Conservation (phyloP, 2,329 filamentous ascomycete genomes). For the Nothophoma quercina region DNA sequence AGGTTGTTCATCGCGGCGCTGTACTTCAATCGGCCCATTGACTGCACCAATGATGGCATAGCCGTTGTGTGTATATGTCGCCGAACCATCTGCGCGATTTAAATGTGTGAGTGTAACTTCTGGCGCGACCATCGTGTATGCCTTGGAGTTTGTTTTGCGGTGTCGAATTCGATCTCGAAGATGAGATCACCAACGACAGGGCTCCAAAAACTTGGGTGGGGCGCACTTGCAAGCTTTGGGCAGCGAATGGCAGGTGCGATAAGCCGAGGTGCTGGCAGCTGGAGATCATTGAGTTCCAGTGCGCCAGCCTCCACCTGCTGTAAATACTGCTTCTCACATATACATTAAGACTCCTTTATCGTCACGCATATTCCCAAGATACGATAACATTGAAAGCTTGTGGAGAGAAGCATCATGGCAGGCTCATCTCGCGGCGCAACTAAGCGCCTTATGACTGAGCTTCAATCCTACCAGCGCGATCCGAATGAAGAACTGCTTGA, state of each 20-base stretch:
- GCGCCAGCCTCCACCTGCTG: slow-evolving; percentile 10
- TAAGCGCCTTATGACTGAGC: slow-evolving; percentile 68
- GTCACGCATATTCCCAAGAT: too few relatives aligned
- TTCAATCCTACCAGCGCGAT: slow-evolving; percentile 64
- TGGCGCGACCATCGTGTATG: slow-evolving; percentile 36
- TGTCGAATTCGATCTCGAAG: slow-evolving; percentile 10
- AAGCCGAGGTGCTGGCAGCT: slow-evolving; percentile 32
- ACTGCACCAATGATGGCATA: slow-evolving; percentile 85
- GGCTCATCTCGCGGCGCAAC: slow-evolving; percentile 47
- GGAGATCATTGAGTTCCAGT: slow-evolving; percentile 7
- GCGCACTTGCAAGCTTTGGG: slow-evolving; percentile 28
- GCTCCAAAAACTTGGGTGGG: slow-evolving; percentile 38
- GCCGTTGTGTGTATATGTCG: slow-evolving; percentile 75
- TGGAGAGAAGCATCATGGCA: slow-evolving; percentile 43
- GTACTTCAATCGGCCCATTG: slow-evolving; percentile 92
- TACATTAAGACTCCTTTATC: background rate
- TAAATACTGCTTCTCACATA: background rate
- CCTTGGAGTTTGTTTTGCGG: background rate
- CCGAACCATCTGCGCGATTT: slow-evolving; percentile 79
- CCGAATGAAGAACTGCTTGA: slow-evolving; percentile 65
- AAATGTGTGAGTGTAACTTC: slow-evolving; percentile 56
- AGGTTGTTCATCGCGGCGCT: slow-evolving; percentile 85
- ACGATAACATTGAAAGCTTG: too few relatives aligned
- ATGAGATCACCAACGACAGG: slow-evolving; percentile 19
- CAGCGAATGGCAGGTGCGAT: slow-evolving; percentile 27